Percentiles rank a stretch among this genome's conserved stretches.
Conservation (phyloP, 805 yeast genomes). For the Candida dendrica region DNA sequence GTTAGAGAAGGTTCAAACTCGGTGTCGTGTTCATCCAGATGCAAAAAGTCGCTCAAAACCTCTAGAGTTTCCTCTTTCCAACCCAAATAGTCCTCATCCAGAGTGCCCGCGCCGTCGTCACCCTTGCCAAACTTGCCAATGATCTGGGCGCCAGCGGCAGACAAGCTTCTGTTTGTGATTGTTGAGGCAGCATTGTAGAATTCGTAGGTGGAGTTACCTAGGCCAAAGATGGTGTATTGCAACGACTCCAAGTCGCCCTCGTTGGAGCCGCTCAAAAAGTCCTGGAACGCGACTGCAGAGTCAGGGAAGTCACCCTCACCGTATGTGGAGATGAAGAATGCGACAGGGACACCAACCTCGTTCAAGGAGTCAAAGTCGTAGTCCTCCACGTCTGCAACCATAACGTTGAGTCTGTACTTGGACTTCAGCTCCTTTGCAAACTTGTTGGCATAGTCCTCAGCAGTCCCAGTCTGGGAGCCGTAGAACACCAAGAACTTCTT, state of each 20-base stretch:
- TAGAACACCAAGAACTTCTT: slow-evolving; percentile 77
- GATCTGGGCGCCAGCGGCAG: slow-evolving; percentile 61
- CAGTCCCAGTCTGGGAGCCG: slow-evolving; percentile 98
- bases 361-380: slow-evolving; percentile 76
- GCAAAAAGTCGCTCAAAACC: slow-evolving; percentile 51
- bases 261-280: slow-evolving; percentile 48
- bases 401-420: slow-evolving; percentile 70
- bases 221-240: slow-evolving; percentile 74
- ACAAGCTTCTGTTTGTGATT: slow-evolving; percentile 42
- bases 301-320: slow-evolving; percentile 99
- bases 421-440: slow-evolving; percentile 83
- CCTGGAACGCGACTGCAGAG: slow-evolving; percentile 76
- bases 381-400: slow-evolving; percentile 85
- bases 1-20: slow-evolving; percentile 63
- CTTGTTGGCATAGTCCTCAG: slow-evolving; percentile 92
- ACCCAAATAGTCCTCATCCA: slow-evolving; percentile 89
- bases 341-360: slow-evolving; percentile 53
- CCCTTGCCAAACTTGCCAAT: slow-evolving; percentile 83
- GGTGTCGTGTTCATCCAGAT: slow-evolving; percentile 74
- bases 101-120: slow-evolving; percentile 90
- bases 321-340: slow-evolving; percentile 84
- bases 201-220: slow-evolving; percentile 94
- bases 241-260: slow-evolving; percentile 51
- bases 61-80: slow-evolving; percentile 85
- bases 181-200: slow-evolving; percentile 80